Percentiles rank a stretch among this genome's conserved stretches.
Conservation (phyloP, 306 rosid species). For the Casuarina cunninghamiana region DNA sequence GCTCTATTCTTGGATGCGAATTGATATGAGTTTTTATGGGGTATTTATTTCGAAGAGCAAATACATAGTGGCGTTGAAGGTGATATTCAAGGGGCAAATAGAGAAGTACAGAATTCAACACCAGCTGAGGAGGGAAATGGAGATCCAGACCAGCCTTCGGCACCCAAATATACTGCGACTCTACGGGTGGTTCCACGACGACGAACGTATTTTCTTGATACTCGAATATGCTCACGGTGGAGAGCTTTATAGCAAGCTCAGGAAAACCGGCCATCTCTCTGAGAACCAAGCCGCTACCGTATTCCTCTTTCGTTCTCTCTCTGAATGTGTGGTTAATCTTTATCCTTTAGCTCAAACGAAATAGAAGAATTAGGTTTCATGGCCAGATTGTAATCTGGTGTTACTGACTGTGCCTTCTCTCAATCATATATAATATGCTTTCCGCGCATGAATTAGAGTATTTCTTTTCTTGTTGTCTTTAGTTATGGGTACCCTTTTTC, state of each 20-base stretch:
- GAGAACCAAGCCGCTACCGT: slow-evolving; percentile 84
- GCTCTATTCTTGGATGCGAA: background rate
- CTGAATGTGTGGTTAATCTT: too few relatives aligned
- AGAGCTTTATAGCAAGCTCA: slow-evolving; percentile 68
- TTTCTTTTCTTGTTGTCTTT: background rate
- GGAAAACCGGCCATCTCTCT: slow-evolving; percentile 41
- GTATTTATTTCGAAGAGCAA: slow-evolving; percentile 44
- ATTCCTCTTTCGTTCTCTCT: slow-evolving; percentile 6
- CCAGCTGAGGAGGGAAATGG: slow-evolving; percentile 82
- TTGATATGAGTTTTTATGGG: background rate
- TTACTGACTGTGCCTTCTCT: background rate
- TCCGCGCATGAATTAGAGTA: background rate
- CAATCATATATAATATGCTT: background rate
- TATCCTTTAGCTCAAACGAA: background rate
- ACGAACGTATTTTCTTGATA: slow-evolving; percentile 69
- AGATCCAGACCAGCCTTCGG: slow-evolving; percentile 58
- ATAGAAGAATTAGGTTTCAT: background rate
- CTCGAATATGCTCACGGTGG: slow-evolving; percentile 89
- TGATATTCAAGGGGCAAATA: slow-evolving; percentile 69
- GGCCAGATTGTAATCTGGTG: background rate
- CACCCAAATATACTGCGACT: slow-evolving; percentile 73
- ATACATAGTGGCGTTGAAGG: slow-evolving; percentile 74
- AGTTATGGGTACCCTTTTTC: background rate
- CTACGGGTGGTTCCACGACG: slow-evolving; percentile 84
- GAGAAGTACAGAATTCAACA: slow-evolving; percentile 67